Conservation (phyloP, 306 rosid genomes). For the Lotus japonicus region DNA sequence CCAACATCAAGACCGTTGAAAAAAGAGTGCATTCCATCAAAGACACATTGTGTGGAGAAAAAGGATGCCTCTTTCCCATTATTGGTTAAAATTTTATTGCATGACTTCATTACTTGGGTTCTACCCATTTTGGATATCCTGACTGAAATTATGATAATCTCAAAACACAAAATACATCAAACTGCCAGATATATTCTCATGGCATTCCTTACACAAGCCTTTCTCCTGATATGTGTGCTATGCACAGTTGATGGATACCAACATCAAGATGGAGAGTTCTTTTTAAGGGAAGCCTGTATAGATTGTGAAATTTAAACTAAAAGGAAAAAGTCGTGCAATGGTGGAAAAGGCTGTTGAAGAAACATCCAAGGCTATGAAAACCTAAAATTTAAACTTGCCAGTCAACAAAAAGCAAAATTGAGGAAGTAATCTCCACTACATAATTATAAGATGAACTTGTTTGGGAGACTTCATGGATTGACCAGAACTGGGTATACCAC, state of each 20-base stretch:
- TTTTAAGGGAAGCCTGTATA: not conserved
- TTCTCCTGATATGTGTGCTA: not conserved
- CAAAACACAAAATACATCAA: constrained; percentile 1
- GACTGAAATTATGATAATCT: not conserved
- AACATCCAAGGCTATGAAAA: constrained; percentile 1
- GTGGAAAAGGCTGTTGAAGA: not conserved
- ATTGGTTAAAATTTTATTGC: not conserved
- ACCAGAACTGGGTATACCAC: not conserved
- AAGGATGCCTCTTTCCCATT: no score
- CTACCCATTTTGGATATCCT: constrained; percentile 8
- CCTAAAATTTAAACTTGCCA: not conserved
- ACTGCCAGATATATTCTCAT: constrained; percentile 3
- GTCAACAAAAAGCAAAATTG: not conserved
- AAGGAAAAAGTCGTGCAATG: not conserved
- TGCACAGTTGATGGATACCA: not conserved
- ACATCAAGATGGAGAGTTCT: not conserved
- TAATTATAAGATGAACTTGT: constrained; percentile 2
- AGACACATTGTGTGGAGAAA: not conserved
- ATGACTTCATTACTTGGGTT: not conserved
- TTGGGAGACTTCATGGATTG: not conserved
- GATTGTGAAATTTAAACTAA: constrained; percentile 4
- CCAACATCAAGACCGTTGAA: not conserved
- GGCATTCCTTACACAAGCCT: not conserved
- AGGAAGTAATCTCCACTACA: not conserved
- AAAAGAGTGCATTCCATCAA: not conserved